Evolutionary conservation across 2,329 filamentous ascomycete genomes (phyloP).

Genomic region (Polychaeton citri): DNA sequence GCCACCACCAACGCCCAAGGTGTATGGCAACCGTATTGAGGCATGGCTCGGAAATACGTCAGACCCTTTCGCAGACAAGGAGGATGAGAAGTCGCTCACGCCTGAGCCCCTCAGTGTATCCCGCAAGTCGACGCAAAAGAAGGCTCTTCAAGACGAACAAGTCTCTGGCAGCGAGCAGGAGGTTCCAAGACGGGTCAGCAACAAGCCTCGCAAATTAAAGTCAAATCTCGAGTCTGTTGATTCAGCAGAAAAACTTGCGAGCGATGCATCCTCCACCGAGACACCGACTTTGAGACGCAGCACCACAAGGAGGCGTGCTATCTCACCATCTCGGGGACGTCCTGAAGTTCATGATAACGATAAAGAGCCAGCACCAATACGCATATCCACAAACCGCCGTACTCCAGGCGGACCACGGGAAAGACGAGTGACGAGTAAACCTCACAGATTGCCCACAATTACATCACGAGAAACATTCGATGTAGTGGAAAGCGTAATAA

Average conservation of each 20-base stretch:
- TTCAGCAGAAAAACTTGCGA: slow-evolving; percentile 2
- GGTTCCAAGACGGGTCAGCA: not conserved
- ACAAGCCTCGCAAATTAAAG: slow-evolving; percentile 4
- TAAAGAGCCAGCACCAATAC: not conserved
- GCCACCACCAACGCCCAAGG: slow-evolving; percentile 29
- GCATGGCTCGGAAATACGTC: slow-evolving; percentile 42
- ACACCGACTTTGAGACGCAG: slow-evolving; percentile 22
- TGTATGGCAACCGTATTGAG: slow-evolving; percentile 42
- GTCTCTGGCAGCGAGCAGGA: not conserved
- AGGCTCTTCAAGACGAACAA: too few species aligned
- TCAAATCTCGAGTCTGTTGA: slow-evolving; percentile 9
- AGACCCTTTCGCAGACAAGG: slow-evolving; percentile 22
- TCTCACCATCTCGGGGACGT: slow-evolving; percentile 26
- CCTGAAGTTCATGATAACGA: not conserved
- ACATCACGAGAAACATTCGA: not conserved
- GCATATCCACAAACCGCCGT: not conserved
- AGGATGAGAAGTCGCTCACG: slow-evolving; percentile 13
- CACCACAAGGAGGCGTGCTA: slow-evolving; percentile 22
- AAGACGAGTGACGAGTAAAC: not conserved
- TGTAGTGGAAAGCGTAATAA: not conserved
- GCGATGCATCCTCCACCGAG: slow-evolving; percentile 5
- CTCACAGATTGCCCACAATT: not conserved
- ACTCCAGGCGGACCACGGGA: not conserved
- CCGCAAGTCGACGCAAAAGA: slow-evolving; percentile 4
- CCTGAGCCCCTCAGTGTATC: slow-evolving; percentile 16